Evolutionary conservation across 2,329 filamentous ascomycete species (phyloP), one percentile per base, ranked within the genome.

Genomic region (Sporothrix brunneoviolacea): DNA sequence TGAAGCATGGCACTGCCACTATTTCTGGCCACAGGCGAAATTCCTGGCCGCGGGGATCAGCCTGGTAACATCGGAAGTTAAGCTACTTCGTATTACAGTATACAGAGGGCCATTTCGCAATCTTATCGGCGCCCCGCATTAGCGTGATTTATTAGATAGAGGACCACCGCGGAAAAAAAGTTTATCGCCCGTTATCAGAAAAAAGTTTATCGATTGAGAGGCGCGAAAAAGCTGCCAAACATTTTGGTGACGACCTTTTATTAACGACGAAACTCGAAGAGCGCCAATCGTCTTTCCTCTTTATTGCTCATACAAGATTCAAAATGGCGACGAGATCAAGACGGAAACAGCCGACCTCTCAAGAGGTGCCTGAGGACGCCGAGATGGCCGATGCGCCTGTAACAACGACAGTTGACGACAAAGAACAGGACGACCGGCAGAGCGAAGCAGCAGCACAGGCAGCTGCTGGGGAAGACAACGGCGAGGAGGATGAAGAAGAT

Each of bases 341-440:
- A 37, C 45, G 51, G 37, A 55, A 42, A 45, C 49, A 52, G 43
- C 38, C 48, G 4, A 22, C 54, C 13, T 21, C 42, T n/a, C 48
- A 57, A 39, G 55, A 59, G 37, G 51, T 40, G 30, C n/a, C 48
- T 2, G 60, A 54, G 24, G 66, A 66, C 41, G 58, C 61, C 22
- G 54, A 58, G 55, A 76, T 76, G 73, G 66, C 74, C 47, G 72
- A 76, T 59, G 70, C 60, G 54, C 65, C 65, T 18, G 59, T 28
- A 1, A 12, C 45, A 9, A 19, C 30, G 8, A 16, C 33, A 10
- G 45, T 36, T 9, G 52, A 52, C 33, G 44, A 18, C 24, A 65
- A 64, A 8, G 66, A 64, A 39, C 62, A 39, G 12, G 43, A 19
- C 4, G 30, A 28, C 19, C n/a, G 39, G 3, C 3, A n/a, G 48